These are phyloP conservation scores for Fusarium algeriense DNA, from an alignment of 2,329 filamentous ascomycete genomes.

Conservation along the genomic window DNA sequence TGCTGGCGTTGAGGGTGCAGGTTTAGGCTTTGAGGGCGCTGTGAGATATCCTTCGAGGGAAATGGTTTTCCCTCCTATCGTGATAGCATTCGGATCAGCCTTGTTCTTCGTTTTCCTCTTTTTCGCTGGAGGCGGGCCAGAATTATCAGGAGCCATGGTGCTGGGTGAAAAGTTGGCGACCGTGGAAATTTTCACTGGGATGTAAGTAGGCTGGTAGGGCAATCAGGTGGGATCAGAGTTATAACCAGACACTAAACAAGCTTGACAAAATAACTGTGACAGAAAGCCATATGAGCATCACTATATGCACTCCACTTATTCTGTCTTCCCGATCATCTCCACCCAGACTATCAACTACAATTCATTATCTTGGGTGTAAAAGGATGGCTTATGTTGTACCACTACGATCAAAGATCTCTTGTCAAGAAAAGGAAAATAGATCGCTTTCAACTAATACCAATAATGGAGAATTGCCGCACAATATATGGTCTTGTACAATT, in stretches of 20 bases:
- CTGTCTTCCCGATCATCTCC: not conserved
- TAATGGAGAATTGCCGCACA: not conserved
- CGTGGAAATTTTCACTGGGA: slow-evolving; percentile 4
- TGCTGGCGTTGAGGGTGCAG: slow-evolving; percentile 11
- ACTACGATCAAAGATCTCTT: not conserved
- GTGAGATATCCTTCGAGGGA: slow-evolving; percentile 64
- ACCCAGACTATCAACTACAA: not conserved
- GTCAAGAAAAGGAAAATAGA: not conserved
- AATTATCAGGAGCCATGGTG: slow-evolving; percentile 45
- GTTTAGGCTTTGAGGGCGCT: slow-evolving; percentile 48
- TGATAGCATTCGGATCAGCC: slow-evolving; percentile 54
- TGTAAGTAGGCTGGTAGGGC: not conserved
- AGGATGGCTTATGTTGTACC: not conserved
- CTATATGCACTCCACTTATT: not conserved
- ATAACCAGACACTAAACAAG: not conserved
- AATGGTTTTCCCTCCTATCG: slow-evolving; percentile 62
- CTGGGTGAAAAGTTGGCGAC: not conserved
- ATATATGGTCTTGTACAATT: too few relatives aligned
- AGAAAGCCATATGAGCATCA: not conserved
- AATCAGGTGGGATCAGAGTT: not conserved
- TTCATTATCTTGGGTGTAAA: not conserved
- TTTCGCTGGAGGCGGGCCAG: slow-evolving; percentile 51
- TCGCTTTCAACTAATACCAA: not conserved
- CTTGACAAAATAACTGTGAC: not conserved
- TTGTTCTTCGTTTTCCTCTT: slow-evolving; percentile 55